phyloP scores from a whole-genome alignment of 148 eudicot species.

The Simmondsia chinensis region DNA sequence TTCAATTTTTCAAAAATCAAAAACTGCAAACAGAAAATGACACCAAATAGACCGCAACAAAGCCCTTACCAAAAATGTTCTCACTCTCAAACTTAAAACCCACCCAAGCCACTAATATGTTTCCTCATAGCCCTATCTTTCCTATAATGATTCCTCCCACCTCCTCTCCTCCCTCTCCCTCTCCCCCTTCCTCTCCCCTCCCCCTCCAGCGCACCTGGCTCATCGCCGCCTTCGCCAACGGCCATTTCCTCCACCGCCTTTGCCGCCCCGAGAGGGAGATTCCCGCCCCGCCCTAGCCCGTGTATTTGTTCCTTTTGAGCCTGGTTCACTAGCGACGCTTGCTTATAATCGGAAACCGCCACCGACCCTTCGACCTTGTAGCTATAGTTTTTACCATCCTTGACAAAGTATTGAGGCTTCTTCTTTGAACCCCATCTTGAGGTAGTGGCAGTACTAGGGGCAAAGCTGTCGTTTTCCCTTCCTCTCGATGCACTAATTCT shows the following conservation, averaged over 20 bases:
- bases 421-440: slow-evolving; percentile 64
- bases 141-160: slow-evolving; percentile 37
- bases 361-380: slow-evolving; percentile 90
- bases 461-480: slow-evolving; percentile 23
- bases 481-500: slow-evolving; percentile 19
- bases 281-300: slow-evolving; percentile 92
- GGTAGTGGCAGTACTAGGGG: slow-evolving; percentile 21
- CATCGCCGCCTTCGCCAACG: slow-evolving; percentile 24
- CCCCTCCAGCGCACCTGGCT: slow-evolving; percentile 17
- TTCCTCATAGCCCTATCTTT: slow-evolving; percentile 78
- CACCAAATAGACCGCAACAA: too few species aligned
- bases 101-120: slow-evolving; percentile 56
- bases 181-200: slow-evolving; percentile 38
- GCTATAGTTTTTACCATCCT: slow-evolving; percentile 95
- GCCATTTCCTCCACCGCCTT: slow-evolving; percentile 33
- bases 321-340: slow-evolving; percentile 55
- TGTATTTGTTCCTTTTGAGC: slow-evolving; percentile 64
- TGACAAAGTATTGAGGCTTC: slow-evolving; percentile 81
- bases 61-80: too few species aligned
- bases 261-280: slow-evolving; percentile 64
- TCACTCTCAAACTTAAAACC: slow-evolving; percentile 26
- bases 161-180: slow-evolving; percentile 25
- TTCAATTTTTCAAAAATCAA: too few species aligned
- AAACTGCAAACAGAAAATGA: too few species aligned
- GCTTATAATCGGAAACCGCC: slow-evolving; percentile 61